Evolutionary conservation across 1,284 basidiomycete species (phyloP), one percentile per base, ranked within the genome.

Genomic region (Austroboletus novae-zelandiae): DNA sequence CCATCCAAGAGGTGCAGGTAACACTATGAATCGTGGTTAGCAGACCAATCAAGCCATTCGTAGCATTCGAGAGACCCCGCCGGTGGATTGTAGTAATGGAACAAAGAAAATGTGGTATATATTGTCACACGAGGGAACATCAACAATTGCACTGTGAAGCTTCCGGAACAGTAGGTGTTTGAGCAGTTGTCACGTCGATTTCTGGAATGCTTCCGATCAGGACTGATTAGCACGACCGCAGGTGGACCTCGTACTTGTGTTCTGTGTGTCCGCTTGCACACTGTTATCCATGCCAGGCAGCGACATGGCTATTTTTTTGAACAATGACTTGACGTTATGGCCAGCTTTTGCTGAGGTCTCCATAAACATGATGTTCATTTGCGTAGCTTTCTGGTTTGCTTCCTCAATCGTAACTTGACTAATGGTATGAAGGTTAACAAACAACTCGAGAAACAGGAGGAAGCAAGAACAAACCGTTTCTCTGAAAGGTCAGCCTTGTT

Each of bases 371-470:
- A 99, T 91, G 64, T 89, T 89, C 56, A 97, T 78, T 67, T 97
- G 89, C 48, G 92, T 89, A n/a, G 95, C 84, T 64, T 93, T 92
- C 53, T 89, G 84, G 45, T 96, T 96, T 15, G 96, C 94, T 66
- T 99, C 96, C 69, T 99, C 97, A 7, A 95, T 81, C 6, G 96
- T 98, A n/a, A 99, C 96, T 86, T 99, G 94, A 57, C 95, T 97
- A 52, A 40, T 20, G 48, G 48, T 41, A 45, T 20, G 41, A 42
- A 29, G 40, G 36, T 30, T 67, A 30, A 57, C 47, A 47, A 36
- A 17, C 34, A 45, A 32, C 39, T 18, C 27, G 32, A 20, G 1
- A 44, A 31, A 40, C 27, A 20, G 55, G 44, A 64, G 61, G 43
- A 43, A 62, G 62, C 9, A 31, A 48, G 41, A 36, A 65, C 61